phyloP scores from a whole-genome alignment of 164 flowering plant species.

The Stephania cephalantha region DNA sequence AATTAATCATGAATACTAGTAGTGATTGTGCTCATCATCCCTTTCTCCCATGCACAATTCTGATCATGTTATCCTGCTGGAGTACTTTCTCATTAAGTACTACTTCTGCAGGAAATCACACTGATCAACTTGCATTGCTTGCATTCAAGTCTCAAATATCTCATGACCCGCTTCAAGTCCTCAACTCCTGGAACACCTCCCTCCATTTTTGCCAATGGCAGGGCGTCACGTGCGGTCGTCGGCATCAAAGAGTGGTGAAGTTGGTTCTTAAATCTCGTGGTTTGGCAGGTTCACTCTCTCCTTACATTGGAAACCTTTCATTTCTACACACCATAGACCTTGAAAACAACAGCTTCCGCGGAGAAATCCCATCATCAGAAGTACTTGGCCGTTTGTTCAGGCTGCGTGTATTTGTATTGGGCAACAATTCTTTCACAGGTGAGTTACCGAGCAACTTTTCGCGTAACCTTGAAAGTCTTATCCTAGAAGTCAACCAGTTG shows the following conservation, averaged over 20 bases:
- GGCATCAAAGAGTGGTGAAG: background rate
- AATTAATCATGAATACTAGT: too few relatives aligned
- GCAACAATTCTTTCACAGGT: conserved; percentile 16
- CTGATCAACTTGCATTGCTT: background rate
- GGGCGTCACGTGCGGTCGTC: conserved; percentile 1
- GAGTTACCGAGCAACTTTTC: conserved; percentile 19
- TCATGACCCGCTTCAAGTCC: background rate
- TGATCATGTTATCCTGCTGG: too few relatives aligned
- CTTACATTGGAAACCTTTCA: conserved; percentile 19
- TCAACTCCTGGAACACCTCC: conserved; percentile 7
- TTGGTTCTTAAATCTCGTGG: background rate
- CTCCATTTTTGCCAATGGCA: conserved; percentile 4
- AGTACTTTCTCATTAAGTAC: too few relatives aligned
- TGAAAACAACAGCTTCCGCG: conserved; percentile 16
- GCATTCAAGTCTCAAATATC: conserved; percentile 7
- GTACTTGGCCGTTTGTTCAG: conserved; percentile 15
- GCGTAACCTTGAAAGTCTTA: conserved; percentile 5
- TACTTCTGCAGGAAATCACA: background rate
- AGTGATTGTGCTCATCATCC: too few relatives aligned
- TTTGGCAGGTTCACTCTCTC: conserved; percentile 21
- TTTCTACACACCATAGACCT: conserved; percentile 12
- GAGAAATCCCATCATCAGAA: conserved; percentile 21
- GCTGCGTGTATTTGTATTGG: conserved; percentile 13
- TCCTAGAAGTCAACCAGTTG: conserved; percentile 13
- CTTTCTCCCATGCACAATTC: too few relatives aligned